Conservation (phyloP, 2,329 filamentous ascomycete genomes). For the Aspergillus ibericus region DNA sequence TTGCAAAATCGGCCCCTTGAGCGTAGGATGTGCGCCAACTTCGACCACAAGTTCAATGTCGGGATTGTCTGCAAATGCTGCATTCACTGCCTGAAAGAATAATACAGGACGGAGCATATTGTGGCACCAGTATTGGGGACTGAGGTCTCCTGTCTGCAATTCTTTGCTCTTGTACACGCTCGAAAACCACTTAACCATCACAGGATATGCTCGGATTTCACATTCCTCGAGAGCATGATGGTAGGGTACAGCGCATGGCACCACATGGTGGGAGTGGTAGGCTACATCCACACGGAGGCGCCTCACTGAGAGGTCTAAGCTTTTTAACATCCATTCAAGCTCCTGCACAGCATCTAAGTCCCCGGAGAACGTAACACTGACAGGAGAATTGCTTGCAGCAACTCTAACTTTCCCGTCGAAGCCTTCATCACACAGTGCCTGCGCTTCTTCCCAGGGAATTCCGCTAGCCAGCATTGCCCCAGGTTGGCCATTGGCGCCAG, state of each 20-base stretch:
- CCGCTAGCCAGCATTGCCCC: conserved; percentile 53
- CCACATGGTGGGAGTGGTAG: conserved; percentile 50
- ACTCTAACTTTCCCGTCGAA: conserved; percentile 34
- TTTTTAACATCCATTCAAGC: conserved; percentile 1
- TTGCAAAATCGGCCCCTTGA: conserved; percentile 22
- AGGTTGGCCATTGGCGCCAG: conserved; percentile 5
- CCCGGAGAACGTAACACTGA: conserved; percentile 49
- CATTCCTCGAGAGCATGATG: conserved; percentile 19
- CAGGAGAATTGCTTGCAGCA: conserved; percentile 44
- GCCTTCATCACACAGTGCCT: not conserved
- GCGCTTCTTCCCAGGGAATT: conserved; percentile 2
- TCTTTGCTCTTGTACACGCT: conserved; percentile 30
- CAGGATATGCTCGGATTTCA: not conserved
- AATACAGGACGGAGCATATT: conserved; percentile 38
- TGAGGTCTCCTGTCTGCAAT: conserved; percentile 24
- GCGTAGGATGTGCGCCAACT: conserved; percentile 28
- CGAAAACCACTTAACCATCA: conserved; percentile 28
- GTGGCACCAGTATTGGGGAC: conserved; percentile 34
- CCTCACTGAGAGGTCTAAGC: conserved; percentile 29
- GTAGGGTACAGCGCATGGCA: conserved; percentile 33
- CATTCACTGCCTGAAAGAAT: conserved; percentile 30
- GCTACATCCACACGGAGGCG: conserved; percentile 45
- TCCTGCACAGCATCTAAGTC: conserved; percentile 36
- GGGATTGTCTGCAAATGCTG: conserved; percentile 32
- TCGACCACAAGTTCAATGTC: conserved; percentile 16